Percentiles rank a stretch among this genome's conserved stretches.
Evolutionary conservation across 306 rosid species (phyloP).

Genomic region (Rosa lucieae): DNA sequence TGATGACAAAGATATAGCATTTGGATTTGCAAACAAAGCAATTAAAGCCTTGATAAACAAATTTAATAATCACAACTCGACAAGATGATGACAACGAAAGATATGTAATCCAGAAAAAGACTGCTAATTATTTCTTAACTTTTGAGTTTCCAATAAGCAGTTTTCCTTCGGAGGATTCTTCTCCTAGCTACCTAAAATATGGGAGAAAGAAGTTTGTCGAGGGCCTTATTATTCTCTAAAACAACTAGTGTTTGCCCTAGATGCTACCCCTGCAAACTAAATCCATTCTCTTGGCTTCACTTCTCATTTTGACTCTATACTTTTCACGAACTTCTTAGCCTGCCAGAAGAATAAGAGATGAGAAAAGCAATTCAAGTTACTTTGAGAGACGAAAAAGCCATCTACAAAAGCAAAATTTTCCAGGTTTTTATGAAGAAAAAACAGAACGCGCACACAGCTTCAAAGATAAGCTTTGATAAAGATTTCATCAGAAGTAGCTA

Average conservation of each 20-base stretch:
- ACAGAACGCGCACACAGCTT: too few species aligned
- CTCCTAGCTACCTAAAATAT: conserved; percentile 22
- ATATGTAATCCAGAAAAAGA: conserved; percentile 15
- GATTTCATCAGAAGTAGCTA: too few species aligned
- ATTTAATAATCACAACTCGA: neutral
- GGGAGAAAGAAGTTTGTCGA: conserved; percentile 8
- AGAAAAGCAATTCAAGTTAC: conserved; percentile 2
- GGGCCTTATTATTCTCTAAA: conserved; percentile 38
- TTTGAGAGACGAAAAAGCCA: neutral
- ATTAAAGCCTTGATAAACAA: neutral
- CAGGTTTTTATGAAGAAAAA: too few species aligned
- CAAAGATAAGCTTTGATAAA: too few species aligned
- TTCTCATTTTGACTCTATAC: conserved; percentile 56
- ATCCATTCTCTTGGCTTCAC: conserved; percentile 8
- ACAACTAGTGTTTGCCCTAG: conserved; percentile 24
- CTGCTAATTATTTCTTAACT: conserved; percentile 9
- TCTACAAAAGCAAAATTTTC: neutral
- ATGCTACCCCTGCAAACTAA: conserved; percentile 14
- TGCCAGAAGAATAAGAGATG: conserved; percentile 31
- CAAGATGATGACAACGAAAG: too few species aligned
- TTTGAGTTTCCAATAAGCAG: neutral
- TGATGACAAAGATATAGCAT: neutral
- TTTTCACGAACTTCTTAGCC: conserved; percentile 67
- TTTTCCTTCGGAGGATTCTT: conserved; percentile 9
- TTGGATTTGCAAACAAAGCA: neutral